Percentiles rank a stretch among this genome's conserved stretches.
Evolutionary conservation across 129 eudicot species (phyloP).

Genomic region (Artemisia annua): DNA sequence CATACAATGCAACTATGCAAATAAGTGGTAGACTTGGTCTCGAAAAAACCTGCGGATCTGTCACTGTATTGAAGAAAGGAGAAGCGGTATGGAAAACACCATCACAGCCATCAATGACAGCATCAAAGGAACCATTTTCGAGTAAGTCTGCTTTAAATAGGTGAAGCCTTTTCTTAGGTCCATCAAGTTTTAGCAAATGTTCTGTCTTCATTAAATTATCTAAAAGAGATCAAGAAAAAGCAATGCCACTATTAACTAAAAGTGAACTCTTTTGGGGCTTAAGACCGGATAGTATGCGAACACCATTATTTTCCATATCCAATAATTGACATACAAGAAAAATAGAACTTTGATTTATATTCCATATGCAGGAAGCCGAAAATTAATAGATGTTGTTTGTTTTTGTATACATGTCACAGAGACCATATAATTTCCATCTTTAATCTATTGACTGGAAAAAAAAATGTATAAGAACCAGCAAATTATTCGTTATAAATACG

Average conservation of each 20-base stretch:
- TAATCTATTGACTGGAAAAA: no score
- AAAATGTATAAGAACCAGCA: background rate
- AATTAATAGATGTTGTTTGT: background rate
- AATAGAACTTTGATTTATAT: background rate
- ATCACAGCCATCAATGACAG: constrained; percentile 55
- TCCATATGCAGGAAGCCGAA: background rate
- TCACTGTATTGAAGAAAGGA: constrained; percentile 34
- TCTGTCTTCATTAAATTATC: constrained; percentile 46
- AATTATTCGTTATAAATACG: background rate
- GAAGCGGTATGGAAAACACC: constrained; percentile 79
- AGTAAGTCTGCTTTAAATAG: constrained; percentile 56
- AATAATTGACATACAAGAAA: background rate
- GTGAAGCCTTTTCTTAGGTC: constrained; percentile 75
- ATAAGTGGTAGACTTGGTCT: background rate
- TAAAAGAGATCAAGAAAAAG: constrained; percentile 2
- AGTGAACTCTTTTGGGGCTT: no score
- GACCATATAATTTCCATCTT: no score
- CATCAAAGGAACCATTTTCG: constrained; percentile 67
- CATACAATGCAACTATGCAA: background rate
- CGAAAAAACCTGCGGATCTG: constrained; percentile 51
- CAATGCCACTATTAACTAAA: no score
- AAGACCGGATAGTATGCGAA: no score
- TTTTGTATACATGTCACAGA: background rate
- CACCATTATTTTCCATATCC: no score
- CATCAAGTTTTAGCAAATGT: constrained; percentile 67